Evolutionary conservation across 352 stramenopile species (phyloP), one percentile per base, ranked within the genome.

Genomic region (Globisporangium paddicum): DNA sequence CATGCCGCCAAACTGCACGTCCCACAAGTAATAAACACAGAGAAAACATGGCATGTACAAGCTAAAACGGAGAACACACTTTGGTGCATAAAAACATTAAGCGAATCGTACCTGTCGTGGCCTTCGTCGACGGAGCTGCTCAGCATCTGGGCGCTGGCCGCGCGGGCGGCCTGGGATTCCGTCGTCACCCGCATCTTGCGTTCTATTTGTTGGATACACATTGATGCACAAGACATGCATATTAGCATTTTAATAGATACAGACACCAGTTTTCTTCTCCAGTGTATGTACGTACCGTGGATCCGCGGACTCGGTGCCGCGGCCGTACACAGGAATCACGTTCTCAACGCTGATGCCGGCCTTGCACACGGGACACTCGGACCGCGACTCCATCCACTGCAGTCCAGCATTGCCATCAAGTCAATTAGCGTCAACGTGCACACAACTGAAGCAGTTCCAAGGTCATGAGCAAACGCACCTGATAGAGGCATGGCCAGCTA

Each of bases 361-460:
- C 63, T 97, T 97, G 77, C 89, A 97, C 57, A 97, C 87, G 8
- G 89, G 89, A 42, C 89, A 97, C 62, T 95, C 84, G 32, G 76
- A 83, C 55, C 91, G 87, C 26, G 77, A 77, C 57, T 72, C 67
- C 73, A 92, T 89, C 82, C 82, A 92, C 74, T 89, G 40, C 50
- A 65, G 16, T 34, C 18, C 40, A 44, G 44, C 41, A 37, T 16
- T 23, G 25, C 45, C 52, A 50, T 34, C 50, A 18, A 37, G 7
- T 34, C 14, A 37, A 11, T 51, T 14, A 23, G 8, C 19, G 19
- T 35, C 8, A 37, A 38, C 16, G 11, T 21, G 16, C 38, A 44
- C 6, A 32, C 6, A 32, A 32, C 6, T 7, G 6, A 26, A 13
- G 10, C 9, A 4, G 9, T 3, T 48, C 19, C 16, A 16, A 26